phyloP scores from a whole-genome alignment of 768 basidiomycete genomes.

The Naganishia friedmannii region DNA sequence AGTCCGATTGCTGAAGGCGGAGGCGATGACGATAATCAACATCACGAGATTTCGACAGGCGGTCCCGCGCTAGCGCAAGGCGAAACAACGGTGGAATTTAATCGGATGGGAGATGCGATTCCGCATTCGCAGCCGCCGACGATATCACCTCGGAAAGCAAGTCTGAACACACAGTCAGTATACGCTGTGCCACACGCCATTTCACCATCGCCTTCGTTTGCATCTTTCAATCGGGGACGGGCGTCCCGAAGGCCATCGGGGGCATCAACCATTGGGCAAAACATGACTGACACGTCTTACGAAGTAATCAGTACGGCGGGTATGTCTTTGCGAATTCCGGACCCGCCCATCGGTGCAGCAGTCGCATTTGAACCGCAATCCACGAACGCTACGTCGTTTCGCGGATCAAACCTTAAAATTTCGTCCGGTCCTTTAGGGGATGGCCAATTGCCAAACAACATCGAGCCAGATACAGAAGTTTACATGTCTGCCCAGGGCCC shows the following conservation, averaged over 20 bases:
- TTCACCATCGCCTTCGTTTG: neutral
- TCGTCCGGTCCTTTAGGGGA: neutral
- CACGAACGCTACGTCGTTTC: neutral
- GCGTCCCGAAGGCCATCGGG: neutral
- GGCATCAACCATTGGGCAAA: neutral
- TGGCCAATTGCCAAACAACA: neutral
- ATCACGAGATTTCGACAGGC: neutral
- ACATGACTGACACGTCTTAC: slow-evolving; percentile 15
- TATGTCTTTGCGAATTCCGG: neutral
- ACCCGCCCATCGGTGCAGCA: neutral
- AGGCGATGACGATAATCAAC: neutral
- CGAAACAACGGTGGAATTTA: neutral
- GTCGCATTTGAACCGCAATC: neutral
- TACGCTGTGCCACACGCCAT: neutral
- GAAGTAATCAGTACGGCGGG: slow-evolving; percentile 22
- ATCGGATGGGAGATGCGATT: neutral
- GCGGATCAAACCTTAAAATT: neutral
- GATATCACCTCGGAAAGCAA: slow-evolving; percentile 1
- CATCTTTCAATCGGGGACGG: slow-evolving; percentile 1
- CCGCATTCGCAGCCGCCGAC: neutral
- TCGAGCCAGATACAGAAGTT: neutral
- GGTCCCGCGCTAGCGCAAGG: neutral
- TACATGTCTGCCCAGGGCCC: neutral
- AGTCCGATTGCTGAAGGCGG: neutral
- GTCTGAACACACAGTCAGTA: neutral